A percentile compares a stretch with the other conserved stretches of the same genome.
phyloP scores from a whole-genome alignment of 805 yeast genomes.

The Scheffersomyces stipitis region DNA sequence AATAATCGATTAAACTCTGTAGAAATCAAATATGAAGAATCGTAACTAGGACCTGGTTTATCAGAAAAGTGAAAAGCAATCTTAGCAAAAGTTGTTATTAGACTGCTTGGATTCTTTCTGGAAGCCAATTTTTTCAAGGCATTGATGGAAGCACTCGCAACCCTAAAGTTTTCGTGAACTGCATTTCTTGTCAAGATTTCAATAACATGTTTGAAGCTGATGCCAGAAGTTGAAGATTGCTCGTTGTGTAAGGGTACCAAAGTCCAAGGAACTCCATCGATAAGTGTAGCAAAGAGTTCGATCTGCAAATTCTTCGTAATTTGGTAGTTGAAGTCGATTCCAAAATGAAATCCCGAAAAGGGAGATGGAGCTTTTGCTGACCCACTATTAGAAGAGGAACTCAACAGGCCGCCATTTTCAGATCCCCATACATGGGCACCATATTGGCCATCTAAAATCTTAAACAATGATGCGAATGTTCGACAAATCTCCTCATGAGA shows the following conservation, averaged over 20 bases:
- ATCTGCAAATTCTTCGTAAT: slow-evolving; percentile 40
- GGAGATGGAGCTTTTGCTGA: slow-evolving; percentile 25
- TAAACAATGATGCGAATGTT: slow-evolving; percentile 53
- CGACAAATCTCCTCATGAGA: slow-evolving; percentile 72
- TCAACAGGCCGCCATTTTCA: slow-evolving; percentile 15
- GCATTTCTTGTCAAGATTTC: slow-evolving; percentile 79
- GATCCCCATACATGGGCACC: slow-evolving; percentile 40
- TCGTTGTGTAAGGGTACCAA: slow-evolving; percentile 30
- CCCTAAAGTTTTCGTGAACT: slow-evolving; percentile 61
- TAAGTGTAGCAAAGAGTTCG: slow-evolving; percentile 66
- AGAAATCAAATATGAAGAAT: slow-evolving; percentile 59
- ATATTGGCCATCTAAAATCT: slow-evolving; percentile 57
- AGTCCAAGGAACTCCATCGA: slow-evolving; percentile 73
- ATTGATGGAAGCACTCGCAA: slow-evolving; percentile 61
- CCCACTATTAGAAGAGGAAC: slow-evolving; percentile 1
- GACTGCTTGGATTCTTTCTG: slow-evolving; percentile 63
- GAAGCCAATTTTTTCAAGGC: slow-evolving; percentile 68
- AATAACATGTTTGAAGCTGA: slow-evolving; percentile 62
- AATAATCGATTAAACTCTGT: slow-evolving; percentile 59
- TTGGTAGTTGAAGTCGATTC: slow-evolving; percentile 35
- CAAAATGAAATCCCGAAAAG: slow-evolving; percentile 37
- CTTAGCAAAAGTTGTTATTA: slow-evolving; percentile 74
- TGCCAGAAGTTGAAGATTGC: slow-evolving; percentile 9
- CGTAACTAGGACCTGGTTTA: slow-evolving; percentile 54
- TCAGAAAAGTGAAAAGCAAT: slow-evolving; percentile 80